Evolutionary conservation across 805 yeast species (phyloP), one percentile per base, ranked within the genome.

Genomic region (Candida silvicultrix): DNA sequence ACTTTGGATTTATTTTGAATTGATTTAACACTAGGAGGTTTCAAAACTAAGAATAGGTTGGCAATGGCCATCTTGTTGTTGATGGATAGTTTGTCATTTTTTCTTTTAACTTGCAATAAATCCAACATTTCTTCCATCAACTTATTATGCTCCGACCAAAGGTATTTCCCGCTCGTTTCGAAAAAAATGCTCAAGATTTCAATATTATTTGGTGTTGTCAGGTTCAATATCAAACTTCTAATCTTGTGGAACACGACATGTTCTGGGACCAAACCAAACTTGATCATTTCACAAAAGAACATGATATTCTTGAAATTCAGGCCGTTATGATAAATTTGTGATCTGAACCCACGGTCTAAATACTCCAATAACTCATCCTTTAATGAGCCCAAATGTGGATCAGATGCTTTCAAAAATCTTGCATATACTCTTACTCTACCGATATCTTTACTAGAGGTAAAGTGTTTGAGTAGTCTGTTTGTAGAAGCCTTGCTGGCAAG

Each of bases 401-500:
- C 70, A 54, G 81, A 77, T 12, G 80, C 73, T n/a, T 83, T 83
- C 23, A 89, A 63, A 59, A 89, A 85, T 45, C 95, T 71, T 0
- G 85, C 78, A 60, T 77, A 83, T 40, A 74, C 68, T 47, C 67
- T 73, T 25, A 75, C 63, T 49, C 69, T 71, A 32, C 71, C 66
- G 53, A 75, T 58, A 48, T 77, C 75, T 40, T 68, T 62, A 41
- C 73, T 66, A 20, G 76, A 78, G 6, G 71, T 64, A 45, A 87
- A 75, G 56, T 78, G 79, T 44, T 73, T 75, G 42, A 78, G 56
- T 8, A 89, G 58, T 52, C 88, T 69, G 51, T 79, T 76, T 41
- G 73, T 75, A 0, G 95, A 80, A 0, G 94, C 89, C 60, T 83
- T 87, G 56, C 85, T 86, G 58, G 83, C 77, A 21, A 88, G 63